Evolutionary conservation across 495 filamentous ascomycete genomes (phyloP).

Genomic region (Penicillium subrubescens): DNA sequence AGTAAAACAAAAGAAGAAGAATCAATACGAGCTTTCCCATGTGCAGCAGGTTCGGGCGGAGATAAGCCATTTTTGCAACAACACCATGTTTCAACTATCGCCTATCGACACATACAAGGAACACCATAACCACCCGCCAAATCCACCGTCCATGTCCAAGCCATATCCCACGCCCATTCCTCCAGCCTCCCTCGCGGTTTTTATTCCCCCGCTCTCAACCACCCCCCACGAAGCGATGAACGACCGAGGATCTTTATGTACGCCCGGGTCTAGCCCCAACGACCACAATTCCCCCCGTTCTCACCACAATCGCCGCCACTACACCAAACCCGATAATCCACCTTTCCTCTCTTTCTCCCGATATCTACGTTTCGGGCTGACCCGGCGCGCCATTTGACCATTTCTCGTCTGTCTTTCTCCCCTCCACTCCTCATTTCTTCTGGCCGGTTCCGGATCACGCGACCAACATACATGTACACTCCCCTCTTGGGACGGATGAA

Average conservation of each 20-base stretch:
- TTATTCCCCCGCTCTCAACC: neutral
- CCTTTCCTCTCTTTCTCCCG: neutral
- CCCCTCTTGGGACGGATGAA: neutral
- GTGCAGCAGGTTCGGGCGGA: slow-evolving; percentile 95
- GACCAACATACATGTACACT: slow-evolving; percentile 2
- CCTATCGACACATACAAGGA: slow-evolving; percentile 22
- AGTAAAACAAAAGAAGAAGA: slow-evolving; percentile 53
- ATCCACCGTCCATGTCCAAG: slow-evolving; percentile 9
- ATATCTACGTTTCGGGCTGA: slow-evolving; percentile 1
- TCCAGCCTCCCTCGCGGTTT: slow-evolving; percentile 27
- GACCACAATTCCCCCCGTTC: slow-evolving; percentile 3
- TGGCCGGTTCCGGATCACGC: slow-evolving; percentile 10
- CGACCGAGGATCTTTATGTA: slow-evolving; percentile 32
- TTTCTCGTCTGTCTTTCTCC: slow-evolving; percentile 5
- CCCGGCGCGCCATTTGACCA: slow-evolving; percentile 20
- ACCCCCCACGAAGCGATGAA: slow-evolving; percentile 35
- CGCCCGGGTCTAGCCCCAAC: slow-evolving; percentile 20
- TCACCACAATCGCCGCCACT: slow-evolving; percentile 18
- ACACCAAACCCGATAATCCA: slow-evolving; percentile 9
- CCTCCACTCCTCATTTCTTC: neutral
- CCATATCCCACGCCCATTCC: slow-evolving; percentile 13
- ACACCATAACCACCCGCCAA: slow-evolving; percentile 20
- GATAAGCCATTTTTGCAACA: slow-evolving; percentile 59
- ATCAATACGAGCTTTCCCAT: slow-evolving; percentile 79
- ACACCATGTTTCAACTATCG: slow-evolving; percentile 2